Conservation (phyloP, 2,329 filamentous ascomycete genomes). For the Diaporthe citrichinensis region DNA sequence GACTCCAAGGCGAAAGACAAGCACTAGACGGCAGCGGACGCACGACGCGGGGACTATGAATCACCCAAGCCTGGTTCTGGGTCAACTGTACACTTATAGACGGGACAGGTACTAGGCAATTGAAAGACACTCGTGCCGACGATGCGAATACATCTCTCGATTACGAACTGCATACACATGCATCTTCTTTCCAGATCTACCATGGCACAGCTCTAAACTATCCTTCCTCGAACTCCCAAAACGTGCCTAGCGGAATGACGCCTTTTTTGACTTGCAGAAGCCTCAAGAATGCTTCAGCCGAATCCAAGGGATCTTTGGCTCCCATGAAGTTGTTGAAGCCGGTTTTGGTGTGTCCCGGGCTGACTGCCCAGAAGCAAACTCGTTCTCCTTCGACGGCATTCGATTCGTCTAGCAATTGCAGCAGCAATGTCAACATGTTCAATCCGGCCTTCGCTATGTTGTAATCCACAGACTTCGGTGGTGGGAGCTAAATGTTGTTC, state of each 20-base stretch:
- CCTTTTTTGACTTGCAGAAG: constrained; percentile 38
- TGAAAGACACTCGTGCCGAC: constrained; percentile 20
- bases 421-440: constrained; percentile 44
- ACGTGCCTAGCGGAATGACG: constrained; percentile 42
- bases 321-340: constrained; percentile 43
- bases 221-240: constrained; percentile 42
- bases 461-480: constrained; percentile 36
- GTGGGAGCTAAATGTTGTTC: constrained; percentile 17
- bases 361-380: constrained; percentile 44
- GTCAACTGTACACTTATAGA: constrained; percentile 39
- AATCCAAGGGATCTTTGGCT: constrained; percentile 41
- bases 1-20: constrained; percentile 59
- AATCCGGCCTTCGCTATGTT: constrained; percentile 43
- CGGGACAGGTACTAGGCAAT: constrained; percentile 35
- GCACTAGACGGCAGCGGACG: constrained; percentile 52
- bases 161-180: neutral
- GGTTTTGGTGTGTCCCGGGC: constrained; percentile 43
- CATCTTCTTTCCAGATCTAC: neutral
- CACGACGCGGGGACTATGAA: constrained; percentile 7
- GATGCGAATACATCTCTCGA: constrained; percentile 32
- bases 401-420: constrained; percentile 40
- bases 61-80: constrained; percentile 19
- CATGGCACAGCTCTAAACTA: constrained; percentile 42
- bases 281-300: constrained; percentile 40
- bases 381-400: neutral